phyloP scores from a whole-genome alignment of 768 basidiomycete genomes.

The Artomyces pyxidatus region DNA sequence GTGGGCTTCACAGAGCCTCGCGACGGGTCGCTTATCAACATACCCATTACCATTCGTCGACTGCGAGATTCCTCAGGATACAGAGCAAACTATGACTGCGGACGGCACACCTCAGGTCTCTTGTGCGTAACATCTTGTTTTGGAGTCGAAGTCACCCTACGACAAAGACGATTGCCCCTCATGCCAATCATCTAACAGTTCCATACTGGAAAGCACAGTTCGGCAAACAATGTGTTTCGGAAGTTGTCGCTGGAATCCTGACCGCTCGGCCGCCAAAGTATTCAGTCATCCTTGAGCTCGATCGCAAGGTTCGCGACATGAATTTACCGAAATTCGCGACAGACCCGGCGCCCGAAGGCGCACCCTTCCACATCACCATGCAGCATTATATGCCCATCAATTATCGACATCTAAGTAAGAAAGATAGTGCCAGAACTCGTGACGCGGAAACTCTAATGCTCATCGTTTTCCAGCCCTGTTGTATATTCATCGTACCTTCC shows the following conservation, averaged over 20 bases:
- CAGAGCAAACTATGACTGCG: constrained; percentile 47
- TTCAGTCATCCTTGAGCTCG: constrained; percentile 52
- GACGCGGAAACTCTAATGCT: no score
- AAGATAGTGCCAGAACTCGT: no score
- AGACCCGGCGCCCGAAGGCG: constrained; percentile 38
- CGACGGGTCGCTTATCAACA: constrained; percentile 60
- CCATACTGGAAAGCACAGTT: constrained; percentile 66
- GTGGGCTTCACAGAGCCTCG: constrained; percentile 40
- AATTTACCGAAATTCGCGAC: constrained; percentile 55
- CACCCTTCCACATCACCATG: constrained; percentile 56
- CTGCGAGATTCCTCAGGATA: constrained; percentile 57
- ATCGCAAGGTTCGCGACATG: constrained; percentile 53
- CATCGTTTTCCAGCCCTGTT: constrained; percentile 41
- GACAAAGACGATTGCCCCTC: no score
- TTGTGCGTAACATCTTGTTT: constrained; percentile 34
- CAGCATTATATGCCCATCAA: constrained; percentile 68
- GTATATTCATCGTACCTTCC: constrained; percentile 70
- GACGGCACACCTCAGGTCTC: constrained; percentile 51
- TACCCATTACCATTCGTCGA: constrained; percentile 69
- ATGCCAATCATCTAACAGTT: no score
- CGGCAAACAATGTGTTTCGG: constrained; percentile 55
- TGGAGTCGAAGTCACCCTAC: no score
- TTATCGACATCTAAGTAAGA: constrained; percentile 61
- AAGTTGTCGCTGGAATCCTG: constrained; percentile 60
- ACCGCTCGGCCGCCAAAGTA: constrained; percentile 59